Evolutionary conservation across 108 stramenopile genomes (phyloP).

Genomic region (Stephanodiscus triporus): DNA sequence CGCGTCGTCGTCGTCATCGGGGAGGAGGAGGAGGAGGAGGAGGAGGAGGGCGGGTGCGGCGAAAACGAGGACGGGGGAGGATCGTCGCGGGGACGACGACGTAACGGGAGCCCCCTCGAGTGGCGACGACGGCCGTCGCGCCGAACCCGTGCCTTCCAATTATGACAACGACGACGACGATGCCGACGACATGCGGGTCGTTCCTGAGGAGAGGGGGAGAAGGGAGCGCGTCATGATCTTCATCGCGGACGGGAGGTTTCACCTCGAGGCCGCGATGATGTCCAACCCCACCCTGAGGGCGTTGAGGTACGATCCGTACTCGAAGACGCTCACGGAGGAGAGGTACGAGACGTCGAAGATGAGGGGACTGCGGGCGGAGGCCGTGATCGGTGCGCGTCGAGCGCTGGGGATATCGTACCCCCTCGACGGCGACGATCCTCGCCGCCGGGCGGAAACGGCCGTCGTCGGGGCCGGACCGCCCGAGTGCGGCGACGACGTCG

Average conservation of each 20-base stretch:
- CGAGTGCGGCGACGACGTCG: conserved; percentile 18
- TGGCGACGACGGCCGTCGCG: neutral
- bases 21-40: neutral
- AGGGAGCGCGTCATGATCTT: conserved; percentile 85
- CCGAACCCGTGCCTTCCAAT: neutral
- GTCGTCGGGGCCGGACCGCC: neutral
- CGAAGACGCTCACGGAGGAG: conserved; percentile 90
- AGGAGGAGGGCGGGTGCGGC: neutral
- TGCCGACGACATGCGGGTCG: neutral
- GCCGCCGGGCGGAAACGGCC: neutral
- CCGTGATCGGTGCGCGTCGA: conserved; percentile 50
- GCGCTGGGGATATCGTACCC: conserved; percentile 21
- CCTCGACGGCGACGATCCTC: neutral
- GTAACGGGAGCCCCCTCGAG: too few relatives aligned
- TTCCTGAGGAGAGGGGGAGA: neutral
- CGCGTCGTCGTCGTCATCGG: neutral
- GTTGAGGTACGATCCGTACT: conserved; percentile 96
- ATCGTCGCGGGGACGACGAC: conserved; percentile 4
- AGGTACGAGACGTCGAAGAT: conserved; percentile 90
- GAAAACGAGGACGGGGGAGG: too few relatives aligned
- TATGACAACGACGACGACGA: neutral
- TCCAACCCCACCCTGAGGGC: conserved; percentile 90
- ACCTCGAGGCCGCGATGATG: conserved; percentile 98
- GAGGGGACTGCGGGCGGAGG: conserved; percentile 71
- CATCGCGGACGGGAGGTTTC: conserved; percentile 98